Evolutionary conservation across 192 early-diverging fungal genomes (phyloP), one percentile per base, ranked within the genome.

Genomic region (Podila minutissima): DNA sequence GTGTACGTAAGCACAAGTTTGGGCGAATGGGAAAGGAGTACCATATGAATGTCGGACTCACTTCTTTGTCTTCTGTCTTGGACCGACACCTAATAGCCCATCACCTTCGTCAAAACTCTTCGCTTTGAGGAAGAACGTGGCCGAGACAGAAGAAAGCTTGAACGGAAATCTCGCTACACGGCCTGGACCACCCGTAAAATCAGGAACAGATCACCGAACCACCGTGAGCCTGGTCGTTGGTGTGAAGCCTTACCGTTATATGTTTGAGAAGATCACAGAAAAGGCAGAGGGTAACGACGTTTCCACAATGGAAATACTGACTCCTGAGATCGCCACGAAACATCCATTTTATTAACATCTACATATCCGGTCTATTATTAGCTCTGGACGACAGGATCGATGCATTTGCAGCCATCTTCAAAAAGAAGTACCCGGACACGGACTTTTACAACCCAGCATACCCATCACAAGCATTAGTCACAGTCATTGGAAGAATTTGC

Each of bases 191-290:
- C 55, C 60, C 2, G 57, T 22, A 28, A 53, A 55, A 24, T n/a
- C 33, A 5, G 69, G 17, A 37, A 51, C 51, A 32, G 71, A 70
- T 26, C 85, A 46, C 75, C 79, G 20, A 73, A 87, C 13, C 74
- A 83, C 63, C 82, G 88, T 81, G 50, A 63, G 26, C 46, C 31
- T 69, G 31, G 57, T 69, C 12, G 66, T 62, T 5, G 35, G 35
- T 35, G 88, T 90, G 22, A 69, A 82, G 33, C 88, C 86, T 8
- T 95, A 93, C 64, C 86, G 92, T 5, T 95, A 94, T 82, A 94
- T 95, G 94, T 93, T 91, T 79, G 92, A 94, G 62, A 89, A 91
- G 58, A 83, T 94, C 15, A 85, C 83, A 2, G 90, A 92, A 33
- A 91, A 88, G 62, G 91, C 87, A 0, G 90, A 91, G 62, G 82